Base-by-base conservation (phyloP, 805 yeast species). In the Wickerhamiella domercqiae region DNA sequence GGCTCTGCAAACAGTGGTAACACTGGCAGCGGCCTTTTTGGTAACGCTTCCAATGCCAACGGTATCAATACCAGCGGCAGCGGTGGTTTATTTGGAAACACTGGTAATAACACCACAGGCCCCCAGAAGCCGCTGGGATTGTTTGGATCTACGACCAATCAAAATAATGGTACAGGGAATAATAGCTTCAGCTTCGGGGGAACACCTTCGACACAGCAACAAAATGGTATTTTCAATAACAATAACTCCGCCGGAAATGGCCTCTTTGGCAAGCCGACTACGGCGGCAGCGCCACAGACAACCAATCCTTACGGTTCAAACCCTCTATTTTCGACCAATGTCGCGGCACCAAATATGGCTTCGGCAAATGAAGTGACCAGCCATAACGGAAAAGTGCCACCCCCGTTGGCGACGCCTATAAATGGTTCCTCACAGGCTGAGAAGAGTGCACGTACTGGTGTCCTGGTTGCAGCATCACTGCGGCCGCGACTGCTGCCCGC, bases 291-390 rank as follows among this genome's bases (percentile, higher is more conserved):
- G n/a, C n/a, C n/a, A n/a, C n/a, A n/a, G n/a, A n/a, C n/a, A n/a
- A n/a, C n/a, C n/a, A 71, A 78, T 52, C 94, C 95, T 32, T 86
- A 81, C 53, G 93, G 94, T 1, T 67, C 71, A 34, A 75, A 76
- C 48, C 79, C 84, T 4, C 61, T 86, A 37, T 82, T 80, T 48
- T 25, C 34, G 16, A 38, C 36, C 13, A 13, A 13, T 13, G 9
- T 13, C 11, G 11, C 13, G 13, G 13, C 13, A 13, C n/a, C n/a
- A n/a, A n/a, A n/a, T n/a, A n/a, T n/a, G n/a, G n/a, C n/a, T n/a
- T n/a, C n/a, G n/a, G 26, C 26, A 9, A 24, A 24, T 13, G 26
- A 13, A 13, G 9, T 13, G 11, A 24, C 26, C 11, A 13, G 26
- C 26, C 13, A 9, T 13, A 24, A 24, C 13, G 26, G 26, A 24